Evolutionary conservation across 2,329 filamentous ascomycete genomes (phyloP), one percentile per base, ranked within the genome.

Genomic region (Chrysoporthe cubensis): DNA sequence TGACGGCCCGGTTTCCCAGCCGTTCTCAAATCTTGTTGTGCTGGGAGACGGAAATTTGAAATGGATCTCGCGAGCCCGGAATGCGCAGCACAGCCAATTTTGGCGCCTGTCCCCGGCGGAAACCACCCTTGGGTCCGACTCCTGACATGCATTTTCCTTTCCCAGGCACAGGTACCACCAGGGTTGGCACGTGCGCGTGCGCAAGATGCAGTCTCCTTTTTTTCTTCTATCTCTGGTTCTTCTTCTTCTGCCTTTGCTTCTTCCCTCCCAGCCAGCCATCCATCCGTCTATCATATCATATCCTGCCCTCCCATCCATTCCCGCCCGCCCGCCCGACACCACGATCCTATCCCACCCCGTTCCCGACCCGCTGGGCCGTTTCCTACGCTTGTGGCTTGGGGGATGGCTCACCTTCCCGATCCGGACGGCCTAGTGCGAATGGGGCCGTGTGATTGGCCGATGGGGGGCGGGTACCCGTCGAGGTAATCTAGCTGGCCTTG

Each of bases 391-490:
- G 4, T 34, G 52, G 1, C 32, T 56, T 54, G 26, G 11, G 32
- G n/a, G 3, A 40, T 43, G 26, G 26, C 37, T 42, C n/a, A 44
- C 57, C 57, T 60, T 60, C 57, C 57, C 40, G 57, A 60, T 60
- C 13, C 16, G 57, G 57, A 60, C 18, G 11, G 2, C 37, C 11
- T 60, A 16, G 40, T 16, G 3, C 4, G 40, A 13, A 26, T 44
- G 40, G 9, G 57, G 4, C 4, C 2, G 11, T 44, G 1, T 60
- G 40, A 60, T 60, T 60, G 57, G 57, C 21, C 26, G 56, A 9
- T 13, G 3, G 13, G 48, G 44, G 44, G 5, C n/a, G n/a, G 48
- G 46, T 50, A 21, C 11, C 26, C 26, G 26, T 26, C 26, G 26
- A 26, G 26, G 26, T 26, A 26, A 26, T 26, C 26, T 26, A 26